phyloP scores from a whole-genome alignment of 208 protist genomes.

The Phytomonas serpens region DNA sequence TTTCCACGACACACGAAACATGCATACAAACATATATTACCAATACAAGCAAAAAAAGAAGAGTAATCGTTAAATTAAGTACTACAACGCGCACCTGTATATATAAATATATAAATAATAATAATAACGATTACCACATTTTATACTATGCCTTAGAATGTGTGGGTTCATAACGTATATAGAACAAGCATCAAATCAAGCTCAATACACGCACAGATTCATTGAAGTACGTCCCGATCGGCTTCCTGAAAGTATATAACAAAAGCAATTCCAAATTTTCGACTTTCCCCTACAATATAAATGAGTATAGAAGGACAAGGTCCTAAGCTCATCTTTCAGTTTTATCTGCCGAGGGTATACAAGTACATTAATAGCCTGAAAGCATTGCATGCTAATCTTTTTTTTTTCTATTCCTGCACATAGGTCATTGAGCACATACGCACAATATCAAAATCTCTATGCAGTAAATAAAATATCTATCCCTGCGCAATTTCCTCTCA shows the following conservation, averaged over 20 bases:
- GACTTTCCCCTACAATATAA: not conserved
- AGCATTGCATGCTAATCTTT: not conserved
- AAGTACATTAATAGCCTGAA: not conserved
- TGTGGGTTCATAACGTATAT: not conserved
- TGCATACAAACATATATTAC: not conserved
- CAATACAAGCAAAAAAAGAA: slow-evolving; percentile 4
- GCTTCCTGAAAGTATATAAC: slow-evolving; percentile 12
- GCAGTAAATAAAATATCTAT: not conserved
- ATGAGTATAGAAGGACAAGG: not conserved
- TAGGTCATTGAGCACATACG: not conserved
- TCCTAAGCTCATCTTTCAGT: not conserved
- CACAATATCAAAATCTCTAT: not conserved
- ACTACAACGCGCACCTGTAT: not conserved
- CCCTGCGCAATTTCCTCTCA: not conserved
- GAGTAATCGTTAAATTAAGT: not conserved
- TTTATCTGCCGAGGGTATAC: not conserved
- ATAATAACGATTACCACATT: slow-evolving; percentile 1
- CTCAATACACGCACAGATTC: slow-evolving; percentile 3
- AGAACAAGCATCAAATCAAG: slow-evolving; percentile 13
- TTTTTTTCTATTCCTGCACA: not conserved
- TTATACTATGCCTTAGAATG: not conserved
- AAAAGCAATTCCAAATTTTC: not conserved
- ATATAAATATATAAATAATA: slow-evolving; percentile 6
- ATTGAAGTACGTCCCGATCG: not conserved
- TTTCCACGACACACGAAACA: slow-evolving; percentile 4